Evolutionary conservation across 2,329 filamentous ascomycete genomes (phyloP).

Genomic region (Amauroascus niger): DNA sequence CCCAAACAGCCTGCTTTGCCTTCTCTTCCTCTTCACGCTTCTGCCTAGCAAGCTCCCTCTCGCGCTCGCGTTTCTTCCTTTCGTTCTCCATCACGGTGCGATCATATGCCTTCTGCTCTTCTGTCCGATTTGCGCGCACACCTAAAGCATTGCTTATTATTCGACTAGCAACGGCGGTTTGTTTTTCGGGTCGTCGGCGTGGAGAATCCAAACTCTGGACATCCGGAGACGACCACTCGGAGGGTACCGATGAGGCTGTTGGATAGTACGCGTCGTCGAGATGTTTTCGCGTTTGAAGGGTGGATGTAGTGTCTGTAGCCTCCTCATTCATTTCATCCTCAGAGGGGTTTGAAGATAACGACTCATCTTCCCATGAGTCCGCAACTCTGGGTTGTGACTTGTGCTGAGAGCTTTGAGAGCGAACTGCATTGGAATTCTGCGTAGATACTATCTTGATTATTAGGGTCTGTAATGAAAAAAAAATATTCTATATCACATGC

Average conservation of each 20-base stretch:
- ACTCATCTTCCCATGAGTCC: conserved; percentile 72
- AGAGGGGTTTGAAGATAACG: conserved; percentile 35
- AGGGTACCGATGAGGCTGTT: conserved; percentile 18
- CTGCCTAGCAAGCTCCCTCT: conserved; percentile 55
- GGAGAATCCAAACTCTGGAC: background rate
- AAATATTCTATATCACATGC: too few species aligned
- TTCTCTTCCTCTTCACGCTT: conserved; percentile 57
- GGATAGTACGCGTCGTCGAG: conserved; percentile 19
- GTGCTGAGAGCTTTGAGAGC: conserved; percentile 10
- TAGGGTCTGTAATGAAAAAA: background rate
- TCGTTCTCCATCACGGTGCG: conserved; percentile 74
- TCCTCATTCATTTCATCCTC: conserved; percentile 28
- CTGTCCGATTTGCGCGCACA: conserved; percentile 68
- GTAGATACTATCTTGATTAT: background rate
- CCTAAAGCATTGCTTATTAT: conserved; percentile 86
- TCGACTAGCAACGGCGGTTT: conserved; percentile 77
- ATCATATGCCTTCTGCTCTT: conserved; percentile 83
- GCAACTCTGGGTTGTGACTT: conserved; percentile 36
- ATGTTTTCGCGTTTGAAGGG: conserved; percentile 12
- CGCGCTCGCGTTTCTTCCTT: conserved; percentile 62
- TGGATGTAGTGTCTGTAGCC: conserved; percentile 14
- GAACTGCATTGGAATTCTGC: background rate
- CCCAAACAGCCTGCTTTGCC: conserved; percentile 81
- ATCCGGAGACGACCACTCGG: background rate
- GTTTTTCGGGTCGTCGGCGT: conserved; percentile 65